Conservation (phyloP, 305 asterid species). For the Fraxinus albicans region DNA sequence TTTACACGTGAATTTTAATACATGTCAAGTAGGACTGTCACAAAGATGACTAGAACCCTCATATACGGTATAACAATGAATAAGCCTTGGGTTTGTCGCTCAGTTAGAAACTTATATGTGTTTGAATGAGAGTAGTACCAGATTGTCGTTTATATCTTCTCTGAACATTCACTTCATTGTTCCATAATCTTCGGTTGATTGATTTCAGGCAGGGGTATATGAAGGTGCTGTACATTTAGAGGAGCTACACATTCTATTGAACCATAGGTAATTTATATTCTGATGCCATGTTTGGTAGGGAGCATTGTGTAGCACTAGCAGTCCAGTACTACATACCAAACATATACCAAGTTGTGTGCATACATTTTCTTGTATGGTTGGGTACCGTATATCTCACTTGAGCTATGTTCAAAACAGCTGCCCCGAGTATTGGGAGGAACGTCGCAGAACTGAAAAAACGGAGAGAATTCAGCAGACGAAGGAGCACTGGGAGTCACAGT, state of each 20-base stretch:
- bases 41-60: background rate
- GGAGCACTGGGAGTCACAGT: slow-evolving; percentile 88
- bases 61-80: background rate
- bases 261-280: slow-evolving; percentile 49
- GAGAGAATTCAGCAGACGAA: slow-evolving; percentile 77
- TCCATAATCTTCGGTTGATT: background rate
- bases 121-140: background rate
- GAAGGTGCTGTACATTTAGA: slow-evolving; percentile 78
- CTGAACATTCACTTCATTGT: background rate
- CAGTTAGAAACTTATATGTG: background rate
- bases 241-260: slow-evolving; percentile 76
- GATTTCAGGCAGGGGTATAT: slow-evolving; percentile 61
- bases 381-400: slow-evolving; percentile 8
- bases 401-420: slow-evolving; percentile 49
- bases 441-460: slow-evolving; percentile 60
- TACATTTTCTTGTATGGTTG: background rate
- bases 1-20: background rate
- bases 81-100: background rate
- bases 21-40: background rate
- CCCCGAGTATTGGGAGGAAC: slow-evolving; percentile 73
- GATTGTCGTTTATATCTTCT: background rate
- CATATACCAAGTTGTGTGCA: background rate
- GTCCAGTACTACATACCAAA: background rate
- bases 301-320: background rate
- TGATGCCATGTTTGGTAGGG: background rate